Percentiles rank a stretch among this genome's conserved stretches.
phyloP scores from a whole-genome alignment of 441 rosid genomes.

The Populus hybrid region DNA sequence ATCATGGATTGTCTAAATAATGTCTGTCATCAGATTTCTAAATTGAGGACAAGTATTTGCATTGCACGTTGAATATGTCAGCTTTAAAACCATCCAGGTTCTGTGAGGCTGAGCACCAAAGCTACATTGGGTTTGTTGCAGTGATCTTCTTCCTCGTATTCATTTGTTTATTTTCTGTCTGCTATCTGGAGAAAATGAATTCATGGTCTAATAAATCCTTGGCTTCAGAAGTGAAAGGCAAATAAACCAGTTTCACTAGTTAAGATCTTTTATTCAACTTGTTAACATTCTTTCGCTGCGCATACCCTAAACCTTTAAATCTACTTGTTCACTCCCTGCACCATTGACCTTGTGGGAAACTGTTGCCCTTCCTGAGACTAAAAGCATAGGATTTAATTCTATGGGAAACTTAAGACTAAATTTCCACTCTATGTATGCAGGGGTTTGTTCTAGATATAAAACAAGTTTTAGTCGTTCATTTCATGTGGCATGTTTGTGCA shows the following conservation, averaged over 20 bases:
- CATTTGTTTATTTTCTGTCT: neutral
- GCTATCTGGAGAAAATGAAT: neutral
- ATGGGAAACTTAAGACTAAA: neutral
- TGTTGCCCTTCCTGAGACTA: neutral
- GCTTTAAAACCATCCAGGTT: too few relatives aligned
- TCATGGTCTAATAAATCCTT: neutral
- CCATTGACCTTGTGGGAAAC: neutral
- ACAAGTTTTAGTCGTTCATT: neutral
- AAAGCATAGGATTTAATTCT: neutral
- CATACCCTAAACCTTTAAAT: neutral
- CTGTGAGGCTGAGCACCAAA: too few relatives aligned
- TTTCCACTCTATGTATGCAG: neutral
- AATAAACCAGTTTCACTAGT: neutral
- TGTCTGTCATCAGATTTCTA: neutral
- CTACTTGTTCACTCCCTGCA: neutral
- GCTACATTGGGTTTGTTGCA: neutral
- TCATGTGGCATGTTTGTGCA: neutral
- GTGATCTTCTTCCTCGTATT: neutral
- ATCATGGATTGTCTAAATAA: neutral
- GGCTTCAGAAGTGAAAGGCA: neutral
- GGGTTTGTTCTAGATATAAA: neutral
- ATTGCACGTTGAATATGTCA: too few relatives aligned
- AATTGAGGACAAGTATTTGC: neutral
- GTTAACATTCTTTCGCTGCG: neutral
- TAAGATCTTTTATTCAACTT: neutral